phyloP scores from a whole-genome alignment of 1,284 basidiomycete genomes.

The Inonotus obliquus region DNA sequence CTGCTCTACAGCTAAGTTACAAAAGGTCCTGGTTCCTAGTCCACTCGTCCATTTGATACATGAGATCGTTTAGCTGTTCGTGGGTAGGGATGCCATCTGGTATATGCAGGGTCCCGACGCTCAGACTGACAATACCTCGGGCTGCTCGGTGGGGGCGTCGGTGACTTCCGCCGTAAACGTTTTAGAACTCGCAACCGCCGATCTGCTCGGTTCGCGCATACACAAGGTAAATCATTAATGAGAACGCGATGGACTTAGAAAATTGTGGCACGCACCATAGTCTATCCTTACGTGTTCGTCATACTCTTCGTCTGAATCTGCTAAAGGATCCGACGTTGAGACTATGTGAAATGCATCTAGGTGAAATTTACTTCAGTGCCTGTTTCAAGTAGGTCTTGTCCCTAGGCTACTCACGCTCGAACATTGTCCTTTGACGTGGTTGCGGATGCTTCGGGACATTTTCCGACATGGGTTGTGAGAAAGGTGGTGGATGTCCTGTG shows the following conservation, averaged over 20 bases:
- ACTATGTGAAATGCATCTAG: conserved; percentile 19
- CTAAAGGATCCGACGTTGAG: conserved; percentile 16
- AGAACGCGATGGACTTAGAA: not conserved
- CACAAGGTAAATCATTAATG: not conserved
- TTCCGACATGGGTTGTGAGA: not conserved
- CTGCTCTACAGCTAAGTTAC: not conserved
- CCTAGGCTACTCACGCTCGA: conserved; percentile 16
- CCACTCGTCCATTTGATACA: not conserved
- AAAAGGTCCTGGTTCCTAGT: not conserved
- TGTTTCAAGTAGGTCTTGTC: not conserved
- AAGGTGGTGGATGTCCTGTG: not conserved
- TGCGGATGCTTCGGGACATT: not conserved
- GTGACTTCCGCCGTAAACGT: conserved; percentile 14
- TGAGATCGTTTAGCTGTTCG: not conserved
- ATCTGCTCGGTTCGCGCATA: conserved; percentile 2
- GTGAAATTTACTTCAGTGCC: not conserved
- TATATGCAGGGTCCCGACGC: not conserved
- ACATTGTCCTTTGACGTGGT: conserved; percentile 14
- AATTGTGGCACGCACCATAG: conserved; percentile 13
- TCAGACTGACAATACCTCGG: not conserved
- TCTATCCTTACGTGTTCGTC: conserved; percentile 17
- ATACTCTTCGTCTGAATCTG: conserved; percentile 18
- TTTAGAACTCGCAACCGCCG: conserved; percentile 17
- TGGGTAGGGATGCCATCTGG: conserved; percentile 4
- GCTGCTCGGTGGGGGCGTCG: conserved; percentile 11